A percentile compares a stretch with the other conserved stretches of the same genome.
phyloP scores from a whole-genome alignment of 2,329 filamentous ascomycete species.

The Trichoderma brevicompactum region DNA sequence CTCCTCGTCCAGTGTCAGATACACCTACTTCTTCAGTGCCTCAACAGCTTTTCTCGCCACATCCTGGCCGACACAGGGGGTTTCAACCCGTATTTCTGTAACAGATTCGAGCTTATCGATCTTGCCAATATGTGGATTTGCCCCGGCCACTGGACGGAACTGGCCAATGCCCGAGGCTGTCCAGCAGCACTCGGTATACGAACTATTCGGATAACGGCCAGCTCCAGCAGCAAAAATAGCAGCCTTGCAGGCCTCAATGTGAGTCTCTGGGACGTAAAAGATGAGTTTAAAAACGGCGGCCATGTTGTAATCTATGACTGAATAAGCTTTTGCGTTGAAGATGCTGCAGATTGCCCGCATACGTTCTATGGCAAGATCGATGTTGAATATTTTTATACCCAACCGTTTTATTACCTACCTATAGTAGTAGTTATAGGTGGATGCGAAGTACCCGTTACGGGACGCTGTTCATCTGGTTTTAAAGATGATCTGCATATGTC shows the following conservation, averaged over 20 bases:
- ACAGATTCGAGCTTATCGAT: conserved; percentile 61
- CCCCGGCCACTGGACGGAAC: conserved; percentile 64
- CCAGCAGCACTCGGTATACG: conserved; percentile 61
- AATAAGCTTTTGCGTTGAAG: too few relatives aligned
- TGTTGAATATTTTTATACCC: neutral
- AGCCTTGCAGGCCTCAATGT: conserved; percentile 55
- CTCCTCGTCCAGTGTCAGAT: neutral
- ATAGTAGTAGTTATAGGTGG: too few relatives aligned
- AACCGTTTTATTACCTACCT: too few relatives aligned
- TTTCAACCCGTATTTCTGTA: conserved; percentile 66
- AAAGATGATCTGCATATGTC: too few relatives aligned
- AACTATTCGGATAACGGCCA: conserved; percentile 56
- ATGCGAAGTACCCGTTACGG: too few relatives aligned
- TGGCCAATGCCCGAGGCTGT: conserved; percentile 61
- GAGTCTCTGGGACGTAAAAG: conserved; percentile 54
- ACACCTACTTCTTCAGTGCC: conserved; percentile 66
- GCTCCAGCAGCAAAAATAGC: conserved; percentile 64
- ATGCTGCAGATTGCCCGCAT: too few relatives aligned
- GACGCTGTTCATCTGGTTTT: too few relatives aligned
- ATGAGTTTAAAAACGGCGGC: conserved; percentile 46
- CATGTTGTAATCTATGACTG: neutral
- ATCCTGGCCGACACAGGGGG: conserved; percentile 63
- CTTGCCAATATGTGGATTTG: conserved; percentile 66
- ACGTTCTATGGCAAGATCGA: too few relatives aligned
- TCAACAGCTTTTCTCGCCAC: conserved; percentile 60